These are phyloP conservation scores for Lichtheimia ramosa DNA, from an alignment of 371 early-diverging fungal species.

Conservation along the genomic window DNA sequence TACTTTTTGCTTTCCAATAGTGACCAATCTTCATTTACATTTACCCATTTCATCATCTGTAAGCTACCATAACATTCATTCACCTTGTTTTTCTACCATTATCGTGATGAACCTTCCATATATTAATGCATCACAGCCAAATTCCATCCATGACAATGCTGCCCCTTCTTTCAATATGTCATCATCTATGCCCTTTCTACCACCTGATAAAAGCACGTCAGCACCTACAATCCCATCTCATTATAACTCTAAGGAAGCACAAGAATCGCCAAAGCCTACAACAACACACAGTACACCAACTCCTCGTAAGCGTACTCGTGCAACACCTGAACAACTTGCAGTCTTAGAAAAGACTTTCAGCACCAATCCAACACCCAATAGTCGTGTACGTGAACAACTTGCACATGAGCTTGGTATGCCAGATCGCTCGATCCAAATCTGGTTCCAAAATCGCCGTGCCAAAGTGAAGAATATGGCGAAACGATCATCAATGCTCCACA, in stretches of 20 bases:
- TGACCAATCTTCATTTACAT: neutral
- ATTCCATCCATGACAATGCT: no score
- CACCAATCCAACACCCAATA: slow-evolving; percentile 71
- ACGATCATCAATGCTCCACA: slow-evolving; percentile 48
- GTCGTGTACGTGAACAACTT: slow-evolving; percentile 79
- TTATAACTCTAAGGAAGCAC: neutral
- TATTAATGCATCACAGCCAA: no score
- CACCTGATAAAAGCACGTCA: neutral
- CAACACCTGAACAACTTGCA: slow-evolving; percentile 71
- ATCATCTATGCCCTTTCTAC: no score
- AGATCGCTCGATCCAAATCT: slow-evolving; percentile 89
- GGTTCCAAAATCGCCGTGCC: slow-evolving; percentile 99
- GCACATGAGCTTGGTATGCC: slow-evolving; percentile 89
- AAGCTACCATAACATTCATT: no score
- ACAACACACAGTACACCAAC: slow-evolving; percentile 11
- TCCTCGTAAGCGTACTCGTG: slow-evolving; percentile 65
- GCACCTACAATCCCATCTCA: neutral
- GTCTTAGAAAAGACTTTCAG: slow-evolving; percentile 71
- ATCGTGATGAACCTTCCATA: no score
- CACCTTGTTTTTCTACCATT: no score
- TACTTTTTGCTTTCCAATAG: neutral
- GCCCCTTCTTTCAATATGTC: no score
- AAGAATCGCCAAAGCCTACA: neutral
- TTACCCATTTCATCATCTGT: no score
- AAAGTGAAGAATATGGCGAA: slow-evolving; percentile 79